Evolutionary conservation across 2,329 filamentous ascomycete genomes (phyloP), one percentile per base, ranked within the genome.

Genomic region (Aspergillus glaucus): DNA sequence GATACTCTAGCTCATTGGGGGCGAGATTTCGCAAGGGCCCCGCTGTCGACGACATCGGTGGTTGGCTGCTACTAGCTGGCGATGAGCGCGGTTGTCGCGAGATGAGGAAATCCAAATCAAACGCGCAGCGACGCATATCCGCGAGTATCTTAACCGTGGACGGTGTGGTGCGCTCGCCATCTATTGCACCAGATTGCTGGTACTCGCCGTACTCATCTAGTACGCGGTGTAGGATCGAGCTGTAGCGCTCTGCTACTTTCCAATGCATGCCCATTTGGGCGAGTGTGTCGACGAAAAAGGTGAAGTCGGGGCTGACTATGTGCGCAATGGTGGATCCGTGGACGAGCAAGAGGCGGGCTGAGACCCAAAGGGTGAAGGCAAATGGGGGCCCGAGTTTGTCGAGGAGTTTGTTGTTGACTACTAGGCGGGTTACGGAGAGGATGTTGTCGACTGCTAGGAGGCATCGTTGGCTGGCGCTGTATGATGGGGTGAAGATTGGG

Each of bases 301-400:
- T 76, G 37, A 95, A 88, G 53, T 89, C 86, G 1, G 86, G 82
- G 49, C 87, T 87, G 34, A 95, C 77, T 53, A 86, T 87, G 65
- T 87, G 87, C 56, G 93, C 88, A 48, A 94, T 89, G 0, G 90
- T 95, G 6, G 88, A 93, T 22, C 89, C 89, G 65, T 95, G 90
- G 2, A 96, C 91, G 7, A 95, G 82, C 4, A 95, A 76, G 3
- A 95, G 77, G 3, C 91, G 85, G 5, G 91, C 89, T 3, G 88
- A 89, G 14, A 95, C 91, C 91, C 91, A 95, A 1, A 95, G 76
- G 0, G 88, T 90, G 63, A 95, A 96, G 3, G 90, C 90, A 64
- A 95, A 95, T 0, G 89, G 90, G 0, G 90, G 90, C 0, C 91
- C 91, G 14, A 95, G 80, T 64, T 90, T 90, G 44, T 82, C 78